phyloP scores from a whole-genome alignment of 352 stramenopile species.

The Aphanomyces astaci region DNA sequence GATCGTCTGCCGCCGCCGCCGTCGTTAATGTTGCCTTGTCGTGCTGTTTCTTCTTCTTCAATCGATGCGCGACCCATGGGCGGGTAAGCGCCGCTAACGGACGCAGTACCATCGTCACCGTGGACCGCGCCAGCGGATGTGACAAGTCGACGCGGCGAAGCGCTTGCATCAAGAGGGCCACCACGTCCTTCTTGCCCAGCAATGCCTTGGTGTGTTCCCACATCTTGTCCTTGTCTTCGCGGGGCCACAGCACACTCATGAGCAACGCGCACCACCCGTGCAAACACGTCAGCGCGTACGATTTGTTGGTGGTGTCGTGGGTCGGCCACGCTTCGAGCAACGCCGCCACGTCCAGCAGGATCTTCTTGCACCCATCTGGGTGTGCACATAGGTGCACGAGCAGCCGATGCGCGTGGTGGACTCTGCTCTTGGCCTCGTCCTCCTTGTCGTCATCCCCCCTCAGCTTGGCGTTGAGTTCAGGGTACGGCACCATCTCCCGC shows the following conservation, averaged over 20 bases:
- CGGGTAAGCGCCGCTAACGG: slow-evolving; percentile 70
- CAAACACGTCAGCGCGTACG: slow-evolving; percentile 63
- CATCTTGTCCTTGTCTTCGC: slow-evolving; percentile 23
- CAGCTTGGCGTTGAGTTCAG: no score
- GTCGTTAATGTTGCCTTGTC: slow-evolving; percentile 40
- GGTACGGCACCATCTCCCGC: slow-evolving; percentile 63
- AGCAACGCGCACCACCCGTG: slow-evolving; percentile 78
- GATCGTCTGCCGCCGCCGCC: background rate
- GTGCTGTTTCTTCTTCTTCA: slow-evolving; percentile 32
- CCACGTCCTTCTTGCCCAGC: slow-evolving; percentile 67
- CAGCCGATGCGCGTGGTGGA: slow-evolving; percentile 60
- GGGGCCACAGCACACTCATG: slow-evolving; percentile 82
- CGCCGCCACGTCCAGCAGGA: slow-evolving; percentile 64
- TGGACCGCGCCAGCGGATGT: slow-evolving; percentile 64
- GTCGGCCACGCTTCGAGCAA: slow-evolving; percentile 61
- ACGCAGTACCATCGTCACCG: slow-evolving; percentile 72
- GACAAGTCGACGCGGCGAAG: slow-evolving; percentile 68
- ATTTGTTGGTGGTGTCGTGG: slow-evolving; percentile 4
- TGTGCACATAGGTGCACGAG: slow-evolving; percentile 59
- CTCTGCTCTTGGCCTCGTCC: slow-evolving; percentile 43
- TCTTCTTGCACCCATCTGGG: slow-evolving; percentile 66
- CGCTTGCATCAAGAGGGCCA: slow-evolving; percentile 63
- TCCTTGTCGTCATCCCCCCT: slow-evolving; percentile 35
- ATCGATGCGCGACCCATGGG: slow-evolving; percentile 67
- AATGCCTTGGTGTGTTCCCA: slow-evolving; percentile 17